Evolutionary conservation across 2,329 filamentous ascomycete genomes (phyloP), one percentile per base, ranked within the genome.

Genomic region (Fusarium anthophilum): DNA sequence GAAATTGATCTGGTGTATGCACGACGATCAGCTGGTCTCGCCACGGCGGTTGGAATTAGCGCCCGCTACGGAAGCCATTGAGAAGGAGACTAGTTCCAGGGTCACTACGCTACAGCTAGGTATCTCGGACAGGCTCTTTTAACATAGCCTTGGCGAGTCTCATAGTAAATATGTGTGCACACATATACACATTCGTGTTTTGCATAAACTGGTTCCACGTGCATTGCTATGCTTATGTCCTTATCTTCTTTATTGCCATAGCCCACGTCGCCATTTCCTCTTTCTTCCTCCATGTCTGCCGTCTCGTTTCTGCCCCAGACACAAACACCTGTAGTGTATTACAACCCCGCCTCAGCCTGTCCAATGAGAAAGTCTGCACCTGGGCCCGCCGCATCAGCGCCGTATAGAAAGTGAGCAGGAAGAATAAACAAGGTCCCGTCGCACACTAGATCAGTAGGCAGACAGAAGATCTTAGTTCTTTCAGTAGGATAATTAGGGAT

Each of bases 241-340:
- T 38, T 6, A 0, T 38, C 37, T 38, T 37, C 15, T 18, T 18
- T 1, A 37, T 37, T 37, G 35, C 35, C 2, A 20, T 20, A 17
- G 20, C 1, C 0, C 9, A 18, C 17, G 10, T 20, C 37, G 17
- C 8, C 17, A 38, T 38, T 6, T 38, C 37, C 37, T 38, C 1
- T 10, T 20, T 10, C 4, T 10, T 38, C 18, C 9, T 38, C 37
- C 37, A 18, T 11, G 9, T 1, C 22, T 5, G 0, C 22, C 14
- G 13, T 15, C 39, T 43, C 39, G 8, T 1, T 5, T 10, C 22
- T n/a, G 14, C 14, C 6, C 3, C 17, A 18, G 6, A 18, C 3
- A 18, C 18, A 6, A 13, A 20, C 5, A 20, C 1, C 24, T 8
- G 26, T 20, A 5, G 5, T 0, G 5, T 2, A 9, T n/a, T 6